Base-by-base conservation (phyloP, 768 basidiomycete species). In the Heimioporus sp. region DNA sequence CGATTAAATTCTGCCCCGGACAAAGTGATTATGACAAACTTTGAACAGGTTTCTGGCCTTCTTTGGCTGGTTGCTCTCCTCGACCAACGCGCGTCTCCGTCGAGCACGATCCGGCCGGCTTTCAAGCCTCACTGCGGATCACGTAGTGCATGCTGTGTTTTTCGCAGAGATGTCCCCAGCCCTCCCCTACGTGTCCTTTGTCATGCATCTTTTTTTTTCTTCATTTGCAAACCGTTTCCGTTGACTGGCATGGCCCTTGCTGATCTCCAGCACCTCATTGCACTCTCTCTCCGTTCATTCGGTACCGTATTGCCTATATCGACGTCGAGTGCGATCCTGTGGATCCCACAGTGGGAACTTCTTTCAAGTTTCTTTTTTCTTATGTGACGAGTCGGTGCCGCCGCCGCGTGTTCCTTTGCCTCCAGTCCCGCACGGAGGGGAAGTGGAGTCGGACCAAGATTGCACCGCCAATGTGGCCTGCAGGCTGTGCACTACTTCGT, bases 311-410 rank as follows among this genome's bases (percentile, higher is more conserved):
- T 62, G 9, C 52, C 52, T 6, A 12, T 40, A 21, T 39, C 31
- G 43, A 10, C 41, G 9, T 16, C 34, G 44, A 30, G 24, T 28
- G 21, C n/a, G 30, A 30, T n/a, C n/a, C 21, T 21, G n/a, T n/a
- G 15, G 48, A 42, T 66, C 56, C 49, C 65, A 65, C 59, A 55
- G 53, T 67, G 64, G 55, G 64, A 65, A 66, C 11, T 0, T 11
- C 11, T 16, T 37, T 11, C 39, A 40, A 16, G 16, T 15, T 2
- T 30, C 20, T 24, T 28, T 12, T 43, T 51, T 43, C 35, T 35
- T 5, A 16, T 13, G 16, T 21, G 32, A 10, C 32, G 5, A 28
- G 15, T 42, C 37, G 38, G 43, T 49, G 32, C 53, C 44, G 38
- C 44, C 37, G 51, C 39, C 31, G 37, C 51, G 36, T 40, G 21